Evolutionary conservation across 345 rosid genomes (phyloP).

Genomic region (Eucalyptus curtisii): DNA sequence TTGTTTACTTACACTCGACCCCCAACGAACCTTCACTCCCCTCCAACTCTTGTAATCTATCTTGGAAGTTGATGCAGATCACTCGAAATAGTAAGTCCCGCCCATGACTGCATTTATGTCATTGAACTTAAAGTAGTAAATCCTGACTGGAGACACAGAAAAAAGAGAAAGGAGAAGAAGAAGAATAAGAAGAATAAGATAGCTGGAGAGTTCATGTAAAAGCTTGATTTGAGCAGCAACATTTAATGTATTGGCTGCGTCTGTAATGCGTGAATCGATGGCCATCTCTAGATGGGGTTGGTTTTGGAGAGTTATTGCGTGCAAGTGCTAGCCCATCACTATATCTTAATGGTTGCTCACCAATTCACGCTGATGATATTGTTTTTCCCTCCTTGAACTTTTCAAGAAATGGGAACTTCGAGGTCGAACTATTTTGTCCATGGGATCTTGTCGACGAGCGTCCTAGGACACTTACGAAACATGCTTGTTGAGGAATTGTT

Average conservation of each 20-base stretch:
- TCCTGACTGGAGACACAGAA: not conserved
- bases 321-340: not conserved
- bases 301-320: not conserved
- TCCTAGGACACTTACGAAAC: not conserved
- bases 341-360: not conserved
- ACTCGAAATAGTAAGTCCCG: not conserved
- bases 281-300: not conserved
- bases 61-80: not conserved
- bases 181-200: not conserved
- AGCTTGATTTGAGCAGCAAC: not conserved
- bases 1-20: not conserved
- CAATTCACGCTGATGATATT: not conserved
- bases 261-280: not conserved
- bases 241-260: not conserved
- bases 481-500: not conserved
- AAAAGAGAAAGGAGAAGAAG: accelerated
- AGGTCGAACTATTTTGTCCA: not conserved
- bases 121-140: not conserved
- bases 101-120: not conserved
- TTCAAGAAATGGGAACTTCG: not conserved
- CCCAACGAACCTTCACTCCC: not conserved
- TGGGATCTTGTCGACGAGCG: not conserved
- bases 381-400: not conserved
- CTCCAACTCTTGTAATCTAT: not conserved
- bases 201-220: not conserved